phyloP scores from a whole-genome alignment of 75 land plant species.

The Adiantum capillusveneris region DNA sequence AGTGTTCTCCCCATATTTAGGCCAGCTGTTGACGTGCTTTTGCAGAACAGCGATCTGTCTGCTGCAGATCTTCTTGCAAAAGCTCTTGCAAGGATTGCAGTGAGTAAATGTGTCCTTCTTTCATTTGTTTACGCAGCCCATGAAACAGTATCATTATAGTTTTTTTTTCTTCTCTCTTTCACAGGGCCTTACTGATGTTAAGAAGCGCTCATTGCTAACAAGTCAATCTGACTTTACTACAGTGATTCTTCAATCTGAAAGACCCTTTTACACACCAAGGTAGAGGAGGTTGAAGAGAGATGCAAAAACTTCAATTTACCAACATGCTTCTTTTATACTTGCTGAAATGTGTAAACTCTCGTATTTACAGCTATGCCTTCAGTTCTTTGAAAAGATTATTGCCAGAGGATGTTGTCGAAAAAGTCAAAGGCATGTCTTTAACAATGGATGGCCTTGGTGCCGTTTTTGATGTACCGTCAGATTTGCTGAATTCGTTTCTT shows the following conservation, averaged over 20 bases:
- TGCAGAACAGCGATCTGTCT: conserved; percentile 38
- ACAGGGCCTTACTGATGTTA: conserved; percentile 86
- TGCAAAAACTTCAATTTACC: too few species aligned
- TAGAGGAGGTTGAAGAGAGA: conserved; percentile 26
- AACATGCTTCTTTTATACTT: too few species aligned
- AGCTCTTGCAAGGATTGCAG: conserved; percentile 85
- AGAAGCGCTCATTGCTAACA: conserved; percentile 71
- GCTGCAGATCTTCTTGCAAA: conserved; percentile 76
- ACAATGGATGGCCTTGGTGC: conserved; percentile 85
- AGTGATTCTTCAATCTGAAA: conserved; percentile 53
- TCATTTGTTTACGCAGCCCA: too few species aligned
- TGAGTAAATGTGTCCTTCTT: conserved; percentile 24
- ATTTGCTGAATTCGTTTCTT: conserved; percentile 44
- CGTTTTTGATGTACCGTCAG: conserved; percentile 79
- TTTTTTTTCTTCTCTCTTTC: too few species aligned
- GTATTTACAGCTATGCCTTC: conserved; percentile 53
- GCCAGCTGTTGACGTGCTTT: conserved; percentile 58
- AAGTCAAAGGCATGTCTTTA: conserved; percentile 57
- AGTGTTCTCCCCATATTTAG: conserved; percentile 80
- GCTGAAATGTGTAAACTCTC: not conserved
- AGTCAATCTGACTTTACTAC: conserved; percentile 70
- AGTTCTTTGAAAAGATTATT: conserved; percentile 49
- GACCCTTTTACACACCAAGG: conserved; percentile 59
- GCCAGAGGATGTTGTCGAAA: conserved; percentile 62
- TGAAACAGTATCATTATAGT: too few species aligned